These are phyloP conservation scores for Neurospora pannonica DNA, from an alignment of 495 filamentous ascomycete genomes.

Conservation along the genomic window DNA sequence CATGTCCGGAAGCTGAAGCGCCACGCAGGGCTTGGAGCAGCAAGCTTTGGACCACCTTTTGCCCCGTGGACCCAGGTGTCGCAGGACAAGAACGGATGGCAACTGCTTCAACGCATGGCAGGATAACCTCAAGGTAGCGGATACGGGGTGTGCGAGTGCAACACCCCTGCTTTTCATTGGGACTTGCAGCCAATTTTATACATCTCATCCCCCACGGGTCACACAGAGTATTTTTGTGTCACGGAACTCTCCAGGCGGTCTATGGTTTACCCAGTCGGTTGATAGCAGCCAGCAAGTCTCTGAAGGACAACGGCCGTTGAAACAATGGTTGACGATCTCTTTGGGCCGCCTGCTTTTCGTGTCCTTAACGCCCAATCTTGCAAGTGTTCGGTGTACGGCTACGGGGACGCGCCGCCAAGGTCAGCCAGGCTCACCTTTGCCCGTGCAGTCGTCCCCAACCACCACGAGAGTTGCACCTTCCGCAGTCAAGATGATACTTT, in stretches of 20 bases:
- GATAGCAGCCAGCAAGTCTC: conserved; percentile 1
- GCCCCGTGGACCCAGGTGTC: background rate
- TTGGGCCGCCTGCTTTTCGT: background rate
- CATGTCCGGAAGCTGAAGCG: background rate
- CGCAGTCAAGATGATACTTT: background rate
- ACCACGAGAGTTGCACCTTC: background rate
- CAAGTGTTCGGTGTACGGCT: background rate
- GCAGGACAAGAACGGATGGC: background rate
- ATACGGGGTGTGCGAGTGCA: background rate
- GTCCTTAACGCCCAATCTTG: background rate
- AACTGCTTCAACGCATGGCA: background rate
- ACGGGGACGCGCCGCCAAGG: background rate
- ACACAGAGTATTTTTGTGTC: background rate
- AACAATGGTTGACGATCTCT: background rate
- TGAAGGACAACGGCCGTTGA: conserved; percentile 3
- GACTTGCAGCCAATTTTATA: background rate
- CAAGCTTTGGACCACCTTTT: background rate
- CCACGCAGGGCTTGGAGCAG: background rate
- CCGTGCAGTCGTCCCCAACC: background rate
- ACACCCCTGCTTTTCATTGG: background rate
- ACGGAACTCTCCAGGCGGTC: background rate
- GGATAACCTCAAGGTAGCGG: background rate
- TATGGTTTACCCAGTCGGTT: background rate
- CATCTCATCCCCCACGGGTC: background rate
- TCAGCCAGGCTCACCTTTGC: background rate